Base-by-base conservation (phyloP, 345 rosid genomes). In the Lumnitzera racemosa region DNA sequence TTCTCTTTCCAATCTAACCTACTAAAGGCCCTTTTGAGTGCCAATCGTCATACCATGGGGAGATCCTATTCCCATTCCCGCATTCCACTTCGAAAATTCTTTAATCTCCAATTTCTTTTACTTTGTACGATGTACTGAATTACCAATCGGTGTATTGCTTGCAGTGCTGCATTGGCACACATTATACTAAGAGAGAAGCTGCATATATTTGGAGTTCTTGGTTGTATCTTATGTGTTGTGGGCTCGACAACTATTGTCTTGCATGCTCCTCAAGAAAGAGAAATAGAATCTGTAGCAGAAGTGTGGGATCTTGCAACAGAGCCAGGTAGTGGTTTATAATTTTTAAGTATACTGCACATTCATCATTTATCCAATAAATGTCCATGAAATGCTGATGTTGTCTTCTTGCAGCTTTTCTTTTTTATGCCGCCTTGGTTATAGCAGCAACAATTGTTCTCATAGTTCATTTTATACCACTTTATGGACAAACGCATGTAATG, bases 251-350 rank as follows among this genome's bases (percentile, higher is more conserved):
- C 96, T 9, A 94, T 94, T 75, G 97, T 90, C 31, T 66, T 94
- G 55, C 99, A 94, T 78, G 99, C 97, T 69, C 97, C 99, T 70
- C 99, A 83, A 73, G 99, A 94, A 72, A 87, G 83, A 16, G 86
- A 77, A 62, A 94, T 90, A 61, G 86, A 79, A 63, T 94, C 99
- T 54, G 99, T 94, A 23, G 61, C 29, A 58, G 89, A 94, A 79
- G 96, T 90, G 62, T 94, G 99, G 99, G 80, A 81, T 73, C 99
- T 90, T 78, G 99, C 99, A 47, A 94, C 97, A 3, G 99, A 90
- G 77, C 99, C 99, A 74, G 99, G 99, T 92, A 36, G 16, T 16
- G 64, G 15, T 61, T 50, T 61, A 47, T 47, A 49, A 46, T 61
- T 15, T 6, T 16, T 2, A 14, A 23, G 51, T 48, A 50, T 36